phyloP scores from a whole-genome alignment of 202 grass and related monocot species.

The Bolboschoenoplectus hybrid region DNA sequence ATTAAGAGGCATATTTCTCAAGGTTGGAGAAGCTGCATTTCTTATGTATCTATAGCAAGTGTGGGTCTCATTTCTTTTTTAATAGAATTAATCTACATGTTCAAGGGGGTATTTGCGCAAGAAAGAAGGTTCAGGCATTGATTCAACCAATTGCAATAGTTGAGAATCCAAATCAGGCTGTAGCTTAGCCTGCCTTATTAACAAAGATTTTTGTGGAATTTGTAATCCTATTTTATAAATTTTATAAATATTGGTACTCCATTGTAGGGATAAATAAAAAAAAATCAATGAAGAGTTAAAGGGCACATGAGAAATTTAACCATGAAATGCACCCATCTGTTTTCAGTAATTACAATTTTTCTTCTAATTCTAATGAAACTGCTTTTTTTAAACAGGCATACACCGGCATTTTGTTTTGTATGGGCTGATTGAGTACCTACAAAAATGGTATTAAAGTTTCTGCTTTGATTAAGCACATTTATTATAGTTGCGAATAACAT shows the following conservation, averaged over 20 bases:
- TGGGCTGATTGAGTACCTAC: constrained; percentile 83
- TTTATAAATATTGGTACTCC: not conserved
- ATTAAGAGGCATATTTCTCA: not conserved
- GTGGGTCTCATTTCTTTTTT: not conserved
- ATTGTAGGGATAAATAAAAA: not conserved
- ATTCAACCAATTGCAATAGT: not conserved
- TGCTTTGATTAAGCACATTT: not conserved
- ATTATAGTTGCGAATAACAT: not conserved
- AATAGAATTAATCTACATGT: not conserved
- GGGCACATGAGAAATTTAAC: not conserved
- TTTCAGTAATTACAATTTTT: constrained; percentile 11
- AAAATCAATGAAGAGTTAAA: not conserved
- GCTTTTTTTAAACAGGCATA: constrained; percentile 51
- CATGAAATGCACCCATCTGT: not conserved
- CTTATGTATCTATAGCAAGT: not conserved
- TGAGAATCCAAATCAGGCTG: not conserved
- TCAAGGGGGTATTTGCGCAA: not conserved
- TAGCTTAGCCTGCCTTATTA: not conserved
- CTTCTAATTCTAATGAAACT: constrained; percentile 10
- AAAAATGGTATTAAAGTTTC: constrained; percentile 53
- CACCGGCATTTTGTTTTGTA: constrained; percentile 95
- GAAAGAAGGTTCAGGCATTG: constrained; percentile 4
- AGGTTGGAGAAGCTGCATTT: not conserved
- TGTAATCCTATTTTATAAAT: not conserved
- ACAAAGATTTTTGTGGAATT: not conserved